Conservation (phyloP, 495 filamentous ascomycete species). For the Corynascus novoguineensis region DNA sequence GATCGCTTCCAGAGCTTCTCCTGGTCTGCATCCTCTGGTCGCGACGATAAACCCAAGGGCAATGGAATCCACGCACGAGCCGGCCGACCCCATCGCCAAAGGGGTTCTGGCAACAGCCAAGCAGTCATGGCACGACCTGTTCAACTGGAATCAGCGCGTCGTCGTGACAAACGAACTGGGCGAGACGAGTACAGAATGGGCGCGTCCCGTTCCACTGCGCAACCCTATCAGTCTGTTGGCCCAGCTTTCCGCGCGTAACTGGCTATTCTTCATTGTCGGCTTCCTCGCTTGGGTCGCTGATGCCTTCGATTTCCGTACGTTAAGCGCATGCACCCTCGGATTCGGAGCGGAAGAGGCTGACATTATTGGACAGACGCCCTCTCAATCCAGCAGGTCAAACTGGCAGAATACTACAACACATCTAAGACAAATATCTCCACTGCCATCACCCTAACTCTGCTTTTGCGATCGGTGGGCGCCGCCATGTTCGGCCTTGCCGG, state of each 20-base stretch:
- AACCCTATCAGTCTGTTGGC: slow-evolving; percentile 59
- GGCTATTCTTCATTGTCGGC: slow-evolving; percentile 61
- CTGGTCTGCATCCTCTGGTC: background rate
- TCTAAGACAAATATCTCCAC: slow-evolving; percentile 63
- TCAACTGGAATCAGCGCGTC: slow-evolving; percentile 63
- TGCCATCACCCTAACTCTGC: slow-evolving; percentile 68
- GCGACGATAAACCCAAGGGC: background rate
- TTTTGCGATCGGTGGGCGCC: slow-evolving; percentile 66
- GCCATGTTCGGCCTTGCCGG: slow-evolving; percentile 65
- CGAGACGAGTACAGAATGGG: slow-evolving; percentile 54
- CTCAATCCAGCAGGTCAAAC: slow-evolving; percentile 63
- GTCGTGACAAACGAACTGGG: slow-evolving; percentile 55
- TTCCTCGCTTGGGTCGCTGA: slow-evolving; percentile 63
- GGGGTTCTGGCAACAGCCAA: slow-evolving; percentile 53
- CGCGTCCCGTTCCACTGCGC: slow-evolving; percentile 48
- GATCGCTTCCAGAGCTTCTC: no score
- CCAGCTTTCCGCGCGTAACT: slow-evolving; percentile 50
- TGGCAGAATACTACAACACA: slow-evolving; percentile 60
- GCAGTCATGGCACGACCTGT: slow-evolving; percentile 58
- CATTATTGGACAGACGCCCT: slow-evolving; percentile 46
- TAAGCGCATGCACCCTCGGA: no score
- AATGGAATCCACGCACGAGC: slow-evolving; percentile 37
- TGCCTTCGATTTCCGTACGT: slow-evolving; percentile 62
- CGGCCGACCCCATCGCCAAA: slow-evolving; percentile 54
- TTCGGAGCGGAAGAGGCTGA: no score